Base-by-base conservation (phyloP, 139 green algal genomes). In the Micromonas pusilla region DNA sequence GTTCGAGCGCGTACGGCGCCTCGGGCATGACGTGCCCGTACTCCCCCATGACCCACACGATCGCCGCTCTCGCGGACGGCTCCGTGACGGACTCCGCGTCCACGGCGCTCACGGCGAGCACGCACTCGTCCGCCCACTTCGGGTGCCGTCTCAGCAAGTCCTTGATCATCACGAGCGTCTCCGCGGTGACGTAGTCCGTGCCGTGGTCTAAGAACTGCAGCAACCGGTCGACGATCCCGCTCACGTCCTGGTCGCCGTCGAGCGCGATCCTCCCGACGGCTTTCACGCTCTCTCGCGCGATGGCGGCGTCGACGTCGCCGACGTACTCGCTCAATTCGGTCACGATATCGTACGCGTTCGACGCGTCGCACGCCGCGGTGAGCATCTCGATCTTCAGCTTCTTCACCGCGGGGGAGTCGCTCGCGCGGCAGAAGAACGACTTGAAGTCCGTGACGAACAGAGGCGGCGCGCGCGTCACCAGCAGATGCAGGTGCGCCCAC, bases 401-500 rank as follows among this genome's bases (percentile, higher is more conserved):
- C 87, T 98, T 98, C 57, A 97, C 88, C 82, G 96, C 97, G 66
- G 86, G 89, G 1, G 93, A 91, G 86, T 98, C 94, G 60, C 92
- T 90, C 28, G 87, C 87, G 26, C 92, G 86, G 86, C 91, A 97
- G 87, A 90, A 98, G 79, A 98, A 97, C 5, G 89, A 83, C 31
- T 87, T 85, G 75, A 91, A 93, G 53, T 96, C 89, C 25, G 52
- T 52, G 0, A 76, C 73, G 54, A 89, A 89, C 52, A 88, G 77
- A 25, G 78, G 73, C 19, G 85, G 84, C 32, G 81, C 76, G 30
- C 84, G 79, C 20, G 25, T 39, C 2, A 85, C 91, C 52, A 98
- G 86, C 64, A 98, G 80, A 63, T 91, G 84, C 57, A 97, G 87
- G 79, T 98, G 93, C 25, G 73, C 83, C 26, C 98, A 88, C 52